phyloP scores from a whole-genome alignment of 2,329 filamentous ascomycete genomes.

The Colletotrichum sansevieriae region DNA sequence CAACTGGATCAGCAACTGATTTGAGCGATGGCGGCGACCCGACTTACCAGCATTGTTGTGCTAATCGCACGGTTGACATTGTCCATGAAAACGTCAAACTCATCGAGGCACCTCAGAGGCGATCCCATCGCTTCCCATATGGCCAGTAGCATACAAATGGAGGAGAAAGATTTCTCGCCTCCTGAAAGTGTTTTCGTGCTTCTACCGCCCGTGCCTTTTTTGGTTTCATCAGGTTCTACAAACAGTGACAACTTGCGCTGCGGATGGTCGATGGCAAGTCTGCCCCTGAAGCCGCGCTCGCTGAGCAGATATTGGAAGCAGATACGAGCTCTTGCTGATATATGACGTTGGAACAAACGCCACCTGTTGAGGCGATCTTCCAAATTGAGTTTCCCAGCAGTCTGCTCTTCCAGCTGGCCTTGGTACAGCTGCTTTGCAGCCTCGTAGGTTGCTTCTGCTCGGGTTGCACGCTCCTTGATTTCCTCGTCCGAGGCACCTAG shows the following conservation, averaged over 20 bases:
- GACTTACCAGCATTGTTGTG: constrained; percentile 89
- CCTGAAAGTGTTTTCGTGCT: constrained; percentile 94
- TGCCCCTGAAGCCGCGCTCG: constrained; percentile 89
- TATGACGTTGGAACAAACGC: constrained; percentile 84
- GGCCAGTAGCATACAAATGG: constrained; percentile 90
- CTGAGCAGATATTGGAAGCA: constrained; percentile 91
- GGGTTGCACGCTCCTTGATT: constrained; percentile 65
- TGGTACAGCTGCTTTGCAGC: constrained; percentile 56
- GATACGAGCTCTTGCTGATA: constrained; percentile 86
- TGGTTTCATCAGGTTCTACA: constrained; percentile 79
- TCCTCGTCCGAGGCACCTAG: constrained; percentile 75
- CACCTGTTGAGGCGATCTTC: constrained; percentile 79
- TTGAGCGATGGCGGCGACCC: background rate
- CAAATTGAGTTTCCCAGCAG: constrained; percentile 70
- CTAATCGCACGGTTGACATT: constrained; percentile 93
- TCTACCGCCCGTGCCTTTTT: constrained; percentile 76
- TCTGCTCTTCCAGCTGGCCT: constrained; percentile 57
- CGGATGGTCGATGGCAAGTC: constrained; percentile 82
- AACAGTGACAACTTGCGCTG: constrained; percentile 81
- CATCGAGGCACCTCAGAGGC: constrained; percentile 92
- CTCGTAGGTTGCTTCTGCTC: constrained; percentile 56
- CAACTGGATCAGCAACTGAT: background rate
- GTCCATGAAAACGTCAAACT: constrained; percentile 99
- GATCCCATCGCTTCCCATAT: constrained; percentile 99
- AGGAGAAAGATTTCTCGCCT: constrained; percentile 97